Base-by-base conservation (phyloP, 768 basidiomycete genomes). In the Gymnopilus dilepis region DNA sequence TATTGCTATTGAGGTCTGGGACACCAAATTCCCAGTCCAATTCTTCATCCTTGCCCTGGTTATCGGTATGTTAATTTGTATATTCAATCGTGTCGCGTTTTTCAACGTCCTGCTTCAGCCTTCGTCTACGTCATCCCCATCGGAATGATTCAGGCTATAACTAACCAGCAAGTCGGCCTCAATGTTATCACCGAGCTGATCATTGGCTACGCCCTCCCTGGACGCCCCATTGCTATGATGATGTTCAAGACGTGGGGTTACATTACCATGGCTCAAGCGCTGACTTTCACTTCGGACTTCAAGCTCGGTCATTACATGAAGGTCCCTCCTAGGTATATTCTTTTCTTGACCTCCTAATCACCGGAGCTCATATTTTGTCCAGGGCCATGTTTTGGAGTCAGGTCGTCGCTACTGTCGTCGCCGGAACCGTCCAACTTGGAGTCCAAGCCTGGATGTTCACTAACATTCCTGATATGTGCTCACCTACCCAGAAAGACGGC, bases 171-270 rank as follows among this genome's bases (percentile, higher is more conserved):
- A 78, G 80, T 92, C 55, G 88, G 86, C 42, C 78, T 89, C 57
- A 85, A 83, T 68, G 92, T 94, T 33, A 86, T 94, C 69, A 87
- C 92, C 3, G 92, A 94, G 73, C 77, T 93, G 40, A 86, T 94
- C 63, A 86, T 92, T 26, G 92, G 92, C 56, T 93, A 92, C 67
- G 85, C 83, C 24, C 81, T 91, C 41, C 93, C 92, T 12, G 92
- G 93, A 2, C 84, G 83, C 15, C 90, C 92, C 5, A 72, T 93
- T 58, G 91, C 92, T 0, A 91, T 86, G 82, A 92, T 94, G 91
- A 78, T 93, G 78, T 92, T 92, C 82, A 93, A 91, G 83, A 90
- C 89, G 0, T 91, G 82, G 81, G 90, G 91, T 31, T 91, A 90
- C 67, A 87, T 89, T 59, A 87, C 84, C 52, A 85, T 86, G 82